Base-by-base conservation (phyloP, 371 early-diverging fungal species). In the Rhizopus sp. region DNA sequence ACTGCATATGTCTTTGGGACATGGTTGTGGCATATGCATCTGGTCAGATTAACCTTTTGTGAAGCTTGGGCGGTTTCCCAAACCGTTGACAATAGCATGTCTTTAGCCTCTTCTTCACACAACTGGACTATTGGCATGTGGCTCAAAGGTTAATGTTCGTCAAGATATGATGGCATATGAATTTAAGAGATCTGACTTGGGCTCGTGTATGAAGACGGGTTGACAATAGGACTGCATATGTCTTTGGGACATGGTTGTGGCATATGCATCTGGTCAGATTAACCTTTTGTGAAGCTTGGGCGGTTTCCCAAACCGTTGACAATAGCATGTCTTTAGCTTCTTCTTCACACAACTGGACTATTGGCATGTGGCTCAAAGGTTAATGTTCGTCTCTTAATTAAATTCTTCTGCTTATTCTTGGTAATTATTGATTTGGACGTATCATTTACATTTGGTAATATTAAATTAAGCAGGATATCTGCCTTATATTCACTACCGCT, bases 41-140 rank as follows among this genome's bases (percentile, higher is more conserved):
- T 46, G 9, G 52, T 15, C 52, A 58, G 46, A 45, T 51, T 58
- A 52, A 45, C 46, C 59, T 50, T 58, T 42, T 42, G 44, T n/a
- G n/a, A n/a, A 58, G 52, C 59, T 45, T 58, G 46, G 35, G 34
- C 29, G 59, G 59, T 52, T 58, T 52, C 38, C 57, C 37, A 58
- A 51, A 31, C 52, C 59, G 13, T 58, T 9, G 46, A 58, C 52
- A 45, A 51, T 58, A 42, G 52, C 59, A 51, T 51, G 44, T 47
- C 59, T 52, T 51, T 45, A 52, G 59, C 6, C 29, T 46, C 52
- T 58, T 51, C 59, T 58, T 51, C 37, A 51, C 51, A 58, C n/a
- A n/a, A n/a, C 48, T 17, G 30, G 40, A 48, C 50, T 23, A n/a
- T n/a, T n/a, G n/a, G n/a, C n/a, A n/a, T n/a, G n/a, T n/a, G n/a